phyloP scores from a whole-genome alignment of 2,329 filamentous ascomycete genomes.

The Rhynchosporium graminicola region DNA sequence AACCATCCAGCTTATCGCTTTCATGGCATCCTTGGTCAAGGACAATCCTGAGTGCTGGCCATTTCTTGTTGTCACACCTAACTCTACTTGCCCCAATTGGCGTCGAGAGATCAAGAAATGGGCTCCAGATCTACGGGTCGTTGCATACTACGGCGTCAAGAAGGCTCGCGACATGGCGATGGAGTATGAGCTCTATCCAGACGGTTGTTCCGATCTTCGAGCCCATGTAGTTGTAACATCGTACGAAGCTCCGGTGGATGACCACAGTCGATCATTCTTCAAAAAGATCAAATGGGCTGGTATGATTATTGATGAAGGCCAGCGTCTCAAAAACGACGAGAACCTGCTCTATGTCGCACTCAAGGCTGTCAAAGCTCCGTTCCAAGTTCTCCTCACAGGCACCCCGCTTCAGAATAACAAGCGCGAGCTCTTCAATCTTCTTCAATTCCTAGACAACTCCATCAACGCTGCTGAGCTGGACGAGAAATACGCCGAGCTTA shows the following conservation, averaged over 20 bases:
- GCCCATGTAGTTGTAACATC: slow-evolving; percentile 94
- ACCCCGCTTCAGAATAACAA: slow-evolving; percentile 96
- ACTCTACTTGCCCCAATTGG: slow-evolving; percentile 97
- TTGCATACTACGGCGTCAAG: slow-evolving; percentile 85
- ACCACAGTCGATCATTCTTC: slow-evolving; percentile 66
- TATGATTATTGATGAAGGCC: slow-evolving; percentile 91
- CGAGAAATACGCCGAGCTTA: slow-evolving; percentile 72
- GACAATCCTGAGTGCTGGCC: slow-evolving; percentile 76
- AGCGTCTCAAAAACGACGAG: slow-evolving; percentile 91
- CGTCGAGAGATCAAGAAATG: slow-evolving; percentile 93
- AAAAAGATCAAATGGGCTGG: slow-evolving; percentile 78
- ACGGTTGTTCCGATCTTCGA: slow-evolving; percentile 65
- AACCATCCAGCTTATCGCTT: slow-evolving; percentile 87
- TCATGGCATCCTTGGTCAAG: slow-evolving; percentile 73
- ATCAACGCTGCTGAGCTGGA: slow-evolving; percentile 74
- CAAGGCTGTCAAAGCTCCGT: slow-evolving; percentile 72
- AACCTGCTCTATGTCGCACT: slow-evolving; percentile 79
- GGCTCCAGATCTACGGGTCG: slow-evolving; percentile 81
- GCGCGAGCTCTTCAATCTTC: slow-evolving; percentile 90
- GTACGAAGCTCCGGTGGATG: slow-evolving; percentile 83
- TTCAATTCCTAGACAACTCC: slow-evolving; percentile 82
- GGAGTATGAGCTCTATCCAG: slow-evolving; percentile 82
- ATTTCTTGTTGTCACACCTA: slow-evolving; percentile 90
- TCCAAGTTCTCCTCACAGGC: slow-evolving; percentile 75
- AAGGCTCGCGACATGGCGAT: slow-evolving; percentile 75